Percentiles rank a stretch among this genome's conserved stretches.
Evolutionary conservation across 176 grass and related monocot species (phyloP).

Genomic region (Oryza glaberrima): DNA sequence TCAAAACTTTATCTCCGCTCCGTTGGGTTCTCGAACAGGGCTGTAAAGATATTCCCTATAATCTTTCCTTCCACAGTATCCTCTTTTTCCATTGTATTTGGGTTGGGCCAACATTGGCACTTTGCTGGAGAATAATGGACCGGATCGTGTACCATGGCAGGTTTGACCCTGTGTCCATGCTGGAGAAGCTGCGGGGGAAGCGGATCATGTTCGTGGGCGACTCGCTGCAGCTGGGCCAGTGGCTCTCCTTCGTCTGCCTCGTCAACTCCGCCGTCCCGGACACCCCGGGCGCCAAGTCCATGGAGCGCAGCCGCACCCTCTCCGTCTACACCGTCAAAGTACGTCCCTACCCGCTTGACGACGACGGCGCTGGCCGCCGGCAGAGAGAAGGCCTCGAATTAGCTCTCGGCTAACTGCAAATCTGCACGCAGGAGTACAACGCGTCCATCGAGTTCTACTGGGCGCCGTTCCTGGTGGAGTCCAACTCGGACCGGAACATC

Average conservation of each 20-base stretch:
- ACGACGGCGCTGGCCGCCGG: neutral
- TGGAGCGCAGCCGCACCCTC: conserved; percentile 42
- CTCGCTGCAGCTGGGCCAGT: conserved; percentile 75
- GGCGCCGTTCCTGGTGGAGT: conserved; percentile 97
- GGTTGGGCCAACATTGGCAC: no score
- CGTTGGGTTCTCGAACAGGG: no score
- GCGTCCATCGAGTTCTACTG: conserved; percentile 98
- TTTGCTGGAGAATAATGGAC: neutral
- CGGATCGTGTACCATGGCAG: conserved; percentile 22
- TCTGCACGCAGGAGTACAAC: conserved; percentile 67
- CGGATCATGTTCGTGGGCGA: conserved; percentile 86
- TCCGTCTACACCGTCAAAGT: conserved; percentile 61
- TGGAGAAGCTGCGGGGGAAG: conserved; percentile 77
- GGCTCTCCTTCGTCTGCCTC: conserved; percentile 69
- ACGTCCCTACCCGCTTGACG: neutral
- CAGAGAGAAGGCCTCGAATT: conserved; percentile 49
- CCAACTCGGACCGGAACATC: conserved; percentile 56
- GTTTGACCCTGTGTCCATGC: conserved; percentile 54
- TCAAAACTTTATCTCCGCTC: no score
- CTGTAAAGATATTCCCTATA: no score
- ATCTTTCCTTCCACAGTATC: no score
- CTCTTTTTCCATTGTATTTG: no score
- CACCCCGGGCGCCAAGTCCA: conserved; percentile 39
- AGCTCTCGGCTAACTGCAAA: neutral
- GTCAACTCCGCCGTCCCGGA: conserved; percentile 58